A percentile compares a stretch with the other conserved stretches of the same genome.
Conservation (phyloP, 441 rosid species). For the Syzygium malaccense region DNA sequence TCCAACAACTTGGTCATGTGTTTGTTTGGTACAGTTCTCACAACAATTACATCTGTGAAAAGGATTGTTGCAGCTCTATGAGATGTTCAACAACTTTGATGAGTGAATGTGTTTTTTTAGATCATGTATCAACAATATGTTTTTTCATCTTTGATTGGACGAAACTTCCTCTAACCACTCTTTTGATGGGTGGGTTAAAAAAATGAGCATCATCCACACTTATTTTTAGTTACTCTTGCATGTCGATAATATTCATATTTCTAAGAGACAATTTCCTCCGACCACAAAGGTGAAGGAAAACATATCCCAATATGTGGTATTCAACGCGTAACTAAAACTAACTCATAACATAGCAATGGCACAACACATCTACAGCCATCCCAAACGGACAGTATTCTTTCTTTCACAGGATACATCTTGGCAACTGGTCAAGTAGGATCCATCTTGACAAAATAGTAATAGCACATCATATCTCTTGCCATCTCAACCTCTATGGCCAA, state of each 20-base stretch:
- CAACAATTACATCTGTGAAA: not conserved
- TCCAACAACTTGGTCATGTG: not conserved
- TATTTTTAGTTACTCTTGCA: not conserved
- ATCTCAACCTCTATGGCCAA: not conserved
- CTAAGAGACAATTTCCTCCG: not conserved
- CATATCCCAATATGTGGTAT: not conserved
- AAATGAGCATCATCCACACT: not conserved
- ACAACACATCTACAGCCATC: not conserved
- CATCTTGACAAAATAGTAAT: not conserved
- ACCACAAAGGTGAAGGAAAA: not conserved
- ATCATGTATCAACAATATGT: not conserved
- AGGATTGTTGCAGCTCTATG: not conserved
- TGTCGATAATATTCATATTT: not conserved
- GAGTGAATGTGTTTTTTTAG: not conserved
- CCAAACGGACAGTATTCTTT: fast-evolving
- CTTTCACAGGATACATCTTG: fast-evolving
- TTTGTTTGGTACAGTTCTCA: not conserved
- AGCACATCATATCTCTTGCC: not conserved
- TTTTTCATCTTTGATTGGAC: not conserved
- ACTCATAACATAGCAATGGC: not conserved
- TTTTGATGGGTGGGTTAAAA: not conserved
- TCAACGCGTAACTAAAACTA: not conserved
- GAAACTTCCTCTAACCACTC: not conserved
- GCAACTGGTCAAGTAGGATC: not conserved
- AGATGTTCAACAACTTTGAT: no score